A percentile compares a stretch with the other conserved stretches of the same genome.
phyloP scores from a whole-genome alignment of 345 rosid genomes.

The Brassica cretica region DNA sequence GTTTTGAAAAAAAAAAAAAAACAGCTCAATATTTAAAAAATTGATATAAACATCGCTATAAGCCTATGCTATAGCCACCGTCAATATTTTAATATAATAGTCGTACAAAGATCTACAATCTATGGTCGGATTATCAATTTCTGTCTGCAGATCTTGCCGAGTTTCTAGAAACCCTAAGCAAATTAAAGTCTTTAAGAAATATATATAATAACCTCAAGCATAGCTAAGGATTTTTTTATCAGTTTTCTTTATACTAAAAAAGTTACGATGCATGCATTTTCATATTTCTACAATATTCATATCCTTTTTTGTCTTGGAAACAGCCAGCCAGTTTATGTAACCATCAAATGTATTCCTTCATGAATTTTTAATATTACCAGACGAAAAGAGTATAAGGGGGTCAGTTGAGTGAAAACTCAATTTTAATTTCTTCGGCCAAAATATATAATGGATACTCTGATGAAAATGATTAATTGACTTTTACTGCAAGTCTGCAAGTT shows the following conservation, averaged over 20 bases:
- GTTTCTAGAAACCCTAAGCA: not conserved
- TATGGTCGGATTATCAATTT: not conserved
- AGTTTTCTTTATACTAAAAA: not conserved
- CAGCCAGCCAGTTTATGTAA: not conserved
- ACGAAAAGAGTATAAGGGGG: not conserved
- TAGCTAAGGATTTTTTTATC: not conserved
- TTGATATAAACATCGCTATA: not conserved
- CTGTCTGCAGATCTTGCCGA: not conserved
- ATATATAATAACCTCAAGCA: not conserved
- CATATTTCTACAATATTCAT: not conserved
- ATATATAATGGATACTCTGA: not conserved
- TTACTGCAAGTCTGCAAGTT: constrained; percentile 15
- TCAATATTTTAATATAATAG: not conserved
- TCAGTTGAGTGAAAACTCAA: not conserved
- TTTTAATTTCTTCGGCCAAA: not conserved
- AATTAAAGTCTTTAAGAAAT: not conserved
- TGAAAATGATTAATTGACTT: constrained; percentile 22
- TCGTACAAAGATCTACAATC: not conserved
- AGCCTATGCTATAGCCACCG: not conserved
- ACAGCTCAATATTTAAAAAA: not conserved
- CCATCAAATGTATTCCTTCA: not conserved
- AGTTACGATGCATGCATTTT: not conserved
- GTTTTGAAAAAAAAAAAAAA: not conserved
- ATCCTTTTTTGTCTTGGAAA: not conserved
- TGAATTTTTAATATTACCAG: not conserved